A percentile compares a stretch with the other conserved stretches of the same genome.
Conservation (phyloP, 2,329 filamentous ascomycete species). For the Claviceps sp. region DNA sequence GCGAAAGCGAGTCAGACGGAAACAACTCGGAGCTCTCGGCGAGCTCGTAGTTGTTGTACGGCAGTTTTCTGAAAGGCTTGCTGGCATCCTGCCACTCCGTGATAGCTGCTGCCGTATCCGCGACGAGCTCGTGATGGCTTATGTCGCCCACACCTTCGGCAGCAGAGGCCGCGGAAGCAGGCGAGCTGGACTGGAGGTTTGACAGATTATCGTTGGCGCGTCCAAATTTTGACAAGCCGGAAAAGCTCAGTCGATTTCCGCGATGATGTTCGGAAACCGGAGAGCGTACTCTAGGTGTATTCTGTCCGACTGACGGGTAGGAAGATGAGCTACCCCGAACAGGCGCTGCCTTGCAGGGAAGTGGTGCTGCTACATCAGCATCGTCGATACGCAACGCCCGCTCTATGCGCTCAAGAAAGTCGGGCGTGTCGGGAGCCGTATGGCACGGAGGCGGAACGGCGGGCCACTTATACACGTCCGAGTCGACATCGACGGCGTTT, state of each 20-base stretch:
- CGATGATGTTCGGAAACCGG: conserved; percentile 11
- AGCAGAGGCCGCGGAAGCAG: conserved; percentile 9
- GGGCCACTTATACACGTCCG: background rate
- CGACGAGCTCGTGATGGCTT: conserved; percentile 10
- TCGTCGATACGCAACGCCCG: conserved; percentile 6
- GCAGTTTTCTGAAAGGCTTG: conserved; percentile 7
- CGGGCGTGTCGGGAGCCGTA: conserved; percentile 3
- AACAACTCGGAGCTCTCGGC: conserved; percentile 15
- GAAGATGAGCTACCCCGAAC: conserved; percentile 19
- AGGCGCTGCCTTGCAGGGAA: background rate
- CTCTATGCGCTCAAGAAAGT: conserved; percentile 10
- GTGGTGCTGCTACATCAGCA: background rate
- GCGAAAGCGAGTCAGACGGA: conserved; percentile 11
- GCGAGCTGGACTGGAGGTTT: conserved; percentile 16
- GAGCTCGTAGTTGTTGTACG: conserved; percentile 15
- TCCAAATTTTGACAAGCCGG: conserved; percentile 17
- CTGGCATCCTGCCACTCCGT: conserved; percentile 15
- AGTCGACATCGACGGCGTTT: background rate
- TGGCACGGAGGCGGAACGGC: background rate
- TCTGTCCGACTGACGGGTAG: conserved; percentile 15
- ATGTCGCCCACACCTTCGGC: conserved; percentile 6
- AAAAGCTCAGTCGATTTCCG: conserved; percentile 13
- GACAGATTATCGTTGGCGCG: conserved; percentile 17
- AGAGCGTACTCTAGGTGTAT: conserved; percentile 14
- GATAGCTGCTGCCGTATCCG: conserved; percentile 14